Evolutionary conservation across 495 filamentous ascomycete species (phyloP), one percentile per base, ranked within the genome.

Genomic region (Penicillium odoratum): DNA sequence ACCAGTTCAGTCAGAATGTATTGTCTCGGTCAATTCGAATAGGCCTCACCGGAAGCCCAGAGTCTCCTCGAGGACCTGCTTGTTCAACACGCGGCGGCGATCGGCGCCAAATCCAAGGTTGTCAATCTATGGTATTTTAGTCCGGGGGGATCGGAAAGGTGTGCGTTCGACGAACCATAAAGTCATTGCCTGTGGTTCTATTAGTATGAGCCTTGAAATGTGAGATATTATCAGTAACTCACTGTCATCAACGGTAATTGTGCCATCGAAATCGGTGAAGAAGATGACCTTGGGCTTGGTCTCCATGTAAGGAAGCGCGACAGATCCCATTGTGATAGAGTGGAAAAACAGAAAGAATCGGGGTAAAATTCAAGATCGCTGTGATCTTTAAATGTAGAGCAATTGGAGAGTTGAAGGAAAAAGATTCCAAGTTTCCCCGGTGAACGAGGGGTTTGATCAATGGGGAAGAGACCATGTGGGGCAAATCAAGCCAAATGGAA

Each of bases 241-340:
- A 85, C 86, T 93, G 75, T 97, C 92, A 62, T 89, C 82, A 55
- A 89, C 77, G 31, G 93, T 97, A 65, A 98, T 94, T 33, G 94
- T 97, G 52, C 93, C 93, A 68, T 98, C 93, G 61, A 98, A 98
- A 73, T 98, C 93, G 42, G 93, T 93, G 78, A 97, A 98, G 80
- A 98, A 96, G 73, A 98, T 94, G 78, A 87, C 86, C 70, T 91
- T 88, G 33, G 89, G 88, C 62, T 83, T 81, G 15, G 84, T 88
- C 61, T 79, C 75, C 74, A 92, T 71, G 53, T 77, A 77, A 4
- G 74, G 74, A 18, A 79, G 74, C 42, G 55, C 60, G 40, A 57
- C 67, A n/a, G 76, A 68, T 10, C 66, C 67, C 74, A 79, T 79
- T 55, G 46, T 68, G 49, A 38, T 51, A 50, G 48, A 55, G 31